phyloP scores from a whole-genome alignment of 352 stramenopile species.

The Plasmopara viticola region DNA sequence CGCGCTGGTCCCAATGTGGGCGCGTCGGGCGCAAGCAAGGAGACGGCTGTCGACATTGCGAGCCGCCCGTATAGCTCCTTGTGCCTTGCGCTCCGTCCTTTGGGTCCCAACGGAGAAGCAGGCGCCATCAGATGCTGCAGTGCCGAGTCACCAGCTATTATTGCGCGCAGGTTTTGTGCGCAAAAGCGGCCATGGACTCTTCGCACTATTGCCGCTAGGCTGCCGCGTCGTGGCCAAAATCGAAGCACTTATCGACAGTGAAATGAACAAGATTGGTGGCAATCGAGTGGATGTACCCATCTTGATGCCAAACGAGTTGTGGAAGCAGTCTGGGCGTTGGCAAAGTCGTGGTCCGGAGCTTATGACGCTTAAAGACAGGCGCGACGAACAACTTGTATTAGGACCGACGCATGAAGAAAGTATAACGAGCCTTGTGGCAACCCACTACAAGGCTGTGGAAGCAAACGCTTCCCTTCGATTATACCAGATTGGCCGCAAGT shows the following conservation, averaged over 20 bases:
- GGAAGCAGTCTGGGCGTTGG: conserved; percentile 79
- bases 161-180: conserved; percentile 81
- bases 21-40: conserved; percentile 1
- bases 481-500: conserved; percentile 87
- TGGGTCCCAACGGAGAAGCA: conserved; percentile 77
- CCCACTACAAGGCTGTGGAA: conserved; percentile 38
- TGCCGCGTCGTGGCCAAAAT: conserved; percentile 69
- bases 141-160: conserved; percentile 80
- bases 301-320: conserved; percentile 69
- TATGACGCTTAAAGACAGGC: conserved; percentile 74
- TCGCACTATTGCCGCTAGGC: conserved; percentile 71
- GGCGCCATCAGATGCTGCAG: conserved; percentile 67
- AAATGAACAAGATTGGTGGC: conserved; percentile 72
- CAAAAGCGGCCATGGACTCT: conserved; percentile 78
- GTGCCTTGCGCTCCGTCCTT: conserved; percentile 40
- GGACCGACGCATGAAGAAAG: conserved; percentile 83
- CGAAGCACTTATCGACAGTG: conserved; percentile 75
- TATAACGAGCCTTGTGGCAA: conserved; percentile 72
- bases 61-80: conserved; percentile 5
- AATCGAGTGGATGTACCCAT: conserved; percentile 82
- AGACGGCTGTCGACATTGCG: conserved; percentile 17
- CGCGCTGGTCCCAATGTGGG: conserved; percentile 19
- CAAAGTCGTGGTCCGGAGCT: conserved; percentile 77
- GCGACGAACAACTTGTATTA: conserved; percentile 57
- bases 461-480: conserved; percentile 51